Evolutionary conservation across 2,329 filamentous ascomycete species (phyloP).

Genomic region (Fusarium robinianum): DNA sequence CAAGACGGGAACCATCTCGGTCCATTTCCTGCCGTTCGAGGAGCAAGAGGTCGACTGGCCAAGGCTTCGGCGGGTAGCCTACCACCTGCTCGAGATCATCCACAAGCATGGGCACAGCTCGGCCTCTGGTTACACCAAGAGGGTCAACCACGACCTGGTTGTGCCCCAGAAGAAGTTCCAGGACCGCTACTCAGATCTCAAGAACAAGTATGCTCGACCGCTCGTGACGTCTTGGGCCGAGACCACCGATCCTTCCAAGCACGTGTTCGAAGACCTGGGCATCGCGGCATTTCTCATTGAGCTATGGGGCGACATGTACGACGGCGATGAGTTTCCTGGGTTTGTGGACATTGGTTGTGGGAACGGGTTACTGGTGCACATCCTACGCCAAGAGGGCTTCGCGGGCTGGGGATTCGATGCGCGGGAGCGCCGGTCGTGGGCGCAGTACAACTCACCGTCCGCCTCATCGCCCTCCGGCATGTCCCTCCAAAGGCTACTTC

Average conservation of each 20-base stretch:
- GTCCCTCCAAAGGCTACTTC: slow-evolving; percentile 52
- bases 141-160: slow-evolving; percentile 81
- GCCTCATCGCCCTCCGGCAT: slow-evolving; percentile 35
- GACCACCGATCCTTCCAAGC: slow-evolving; percentile 83
- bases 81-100: slow-evolving; percentile 68
- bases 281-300: slow-evolving; percentile 94
- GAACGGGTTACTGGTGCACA: slow-evolving; percentile 86
- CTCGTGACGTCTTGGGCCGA: slow-evolving; percentile 83
- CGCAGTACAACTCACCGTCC: slow-evolving; percentile 59
- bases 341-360: slow-evolving; percentile 97
- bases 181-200: slow-evolving; percentile 79
- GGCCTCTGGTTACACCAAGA: slow-evolving; percentile 72
- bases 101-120: slow-evolving; percentile 74
- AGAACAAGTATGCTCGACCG: slow-evolving; percentile 73
- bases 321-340: slow-evolving; percentile 66
- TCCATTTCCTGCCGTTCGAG: slow-evolving; percentile 63
- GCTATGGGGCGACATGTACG: slow-evolving; percentile 86
- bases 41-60: slow-evolving; percentile 35
- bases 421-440: slow-evolving; percentile 82
- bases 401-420: slow-evolving; percentile 91
- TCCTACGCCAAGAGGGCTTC: slow-evolving; percentile 82
- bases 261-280: slow-evolving; percentile 91
- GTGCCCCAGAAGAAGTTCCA: slow-evolving; percentile 79
- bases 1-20: slow-evolving; percentile 56
- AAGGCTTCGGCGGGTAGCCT: slow-evolving; percentile 68